Conservation (phyloP, 768 basidiomycete species). For the Coprinopsis marcescibilis region DNA sequence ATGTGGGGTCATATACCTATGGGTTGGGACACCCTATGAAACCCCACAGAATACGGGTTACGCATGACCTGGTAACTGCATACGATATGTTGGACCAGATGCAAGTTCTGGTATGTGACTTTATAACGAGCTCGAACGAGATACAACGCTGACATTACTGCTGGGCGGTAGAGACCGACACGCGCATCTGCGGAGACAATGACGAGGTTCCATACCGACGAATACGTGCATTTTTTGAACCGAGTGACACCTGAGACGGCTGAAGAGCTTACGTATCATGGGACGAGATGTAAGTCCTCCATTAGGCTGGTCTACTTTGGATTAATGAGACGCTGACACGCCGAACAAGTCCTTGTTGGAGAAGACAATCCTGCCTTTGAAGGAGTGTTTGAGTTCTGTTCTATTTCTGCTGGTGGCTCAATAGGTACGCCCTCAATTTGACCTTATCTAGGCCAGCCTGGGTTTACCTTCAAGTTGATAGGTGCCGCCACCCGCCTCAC, state of each 20-base stretch:
- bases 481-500: slow-evolving; percentile 79
- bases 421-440: slow-evolving; percentile 50
- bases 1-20: slow-evolving; percentile 71
- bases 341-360: slow-evolving; percentile 56
- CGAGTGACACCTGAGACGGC: slow-evolving; percentile 89
- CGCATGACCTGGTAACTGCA: slow-evolving; percentile 84
- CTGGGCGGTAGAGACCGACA: slow-evolving; percentile 55
- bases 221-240: slow-evolving; percentile 90
- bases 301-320: neutral
- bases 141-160: neutral
- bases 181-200: slow-evolving; percentile 70
- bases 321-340: slow-evolving; percentile 21
- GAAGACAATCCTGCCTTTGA: slow-evolving; percentile 98
- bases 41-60: slow-evolving; percentile 90
- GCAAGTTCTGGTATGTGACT: slow-evolving; percentile 83
- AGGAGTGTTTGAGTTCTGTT: slow-evolving; percentile 94
- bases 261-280: slow-evolving; percentile 78
- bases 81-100: slow-evolving; percentile 94
- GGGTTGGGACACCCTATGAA: slow-evolving; percentile 93
- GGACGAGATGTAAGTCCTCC: slow-evolving; percentile 68
- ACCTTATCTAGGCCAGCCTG: slow-evolving; percentile 4
- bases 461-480: slow-evolving; percentile 22
- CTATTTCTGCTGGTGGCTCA: slow-evolving; percentile 93
- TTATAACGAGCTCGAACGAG: neutral
- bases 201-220: slow-evolving; percentile 97